These are phyloP conservation scores for Tylopilus sp. DNA, from an alignment of 768 basidiomycete species.

Conservation along the genomic window DNA sequence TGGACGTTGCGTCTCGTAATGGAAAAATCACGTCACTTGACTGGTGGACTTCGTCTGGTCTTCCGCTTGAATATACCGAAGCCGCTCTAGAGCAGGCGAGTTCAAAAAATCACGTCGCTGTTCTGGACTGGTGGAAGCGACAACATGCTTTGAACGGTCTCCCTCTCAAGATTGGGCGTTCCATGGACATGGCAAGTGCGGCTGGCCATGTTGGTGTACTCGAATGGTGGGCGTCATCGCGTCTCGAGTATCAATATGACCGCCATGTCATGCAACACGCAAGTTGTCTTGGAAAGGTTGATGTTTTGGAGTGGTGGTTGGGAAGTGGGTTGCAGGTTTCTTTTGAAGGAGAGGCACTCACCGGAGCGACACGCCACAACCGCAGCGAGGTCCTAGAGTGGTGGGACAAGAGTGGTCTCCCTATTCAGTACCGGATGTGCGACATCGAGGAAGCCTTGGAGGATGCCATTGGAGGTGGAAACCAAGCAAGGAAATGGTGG, in stretches of 20 bases:
- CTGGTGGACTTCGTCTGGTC: constrained; percentile 75
- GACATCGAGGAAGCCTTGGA: constrained; percentile 91
- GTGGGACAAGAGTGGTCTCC: constrained; percentile 80
- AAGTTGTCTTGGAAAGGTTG: constrained; percentile 74
- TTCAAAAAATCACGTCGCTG: constrained; percentile 68
- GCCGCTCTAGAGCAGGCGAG: constrained; percentile 78
- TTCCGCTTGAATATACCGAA: constrained; percentile 72
- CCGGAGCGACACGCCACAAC: constrained; percentile 78
- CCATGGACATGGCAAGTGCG: constrained; percentile 81
- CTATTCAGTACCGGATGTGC: constrained; percentile 85
- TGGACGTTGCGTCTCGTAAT: constrained; percentile 76
- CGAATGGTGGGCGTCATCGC: constrained; percentile 83
- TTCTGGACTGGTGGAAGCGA: constrained; percentile 82
- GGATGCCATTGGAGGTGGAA: constrained; percentile 80
- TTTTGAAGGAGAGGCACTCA: constrained; percentile 78
- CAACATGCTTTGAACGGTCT: constrained; percentile 48
- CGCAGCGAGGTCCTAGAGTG: constrained; percentile 80
- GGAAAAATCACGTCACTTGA: constrained; percentile 73
- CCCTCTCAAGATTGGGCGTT: constrained; percentile 76
- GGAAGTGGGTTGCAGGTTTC: constrained; percentile 71
- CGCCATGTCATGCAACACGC: constrained; percentile 73
- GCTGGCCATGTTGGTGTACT: constrained; percentile 73
- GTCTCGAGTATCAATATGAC: constrained; percentile 77
- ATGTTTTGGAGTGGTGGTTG: constrained; percentile 83
- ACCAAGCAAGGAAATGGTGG: constrained; percentile 79